Percentiles rank a stretch among this genome's conserved stretches.
Evolutionary conservation across 1,139 yeast species (phyloP).

Genomic region (Schwanniomyces etchellsii): DNA sequence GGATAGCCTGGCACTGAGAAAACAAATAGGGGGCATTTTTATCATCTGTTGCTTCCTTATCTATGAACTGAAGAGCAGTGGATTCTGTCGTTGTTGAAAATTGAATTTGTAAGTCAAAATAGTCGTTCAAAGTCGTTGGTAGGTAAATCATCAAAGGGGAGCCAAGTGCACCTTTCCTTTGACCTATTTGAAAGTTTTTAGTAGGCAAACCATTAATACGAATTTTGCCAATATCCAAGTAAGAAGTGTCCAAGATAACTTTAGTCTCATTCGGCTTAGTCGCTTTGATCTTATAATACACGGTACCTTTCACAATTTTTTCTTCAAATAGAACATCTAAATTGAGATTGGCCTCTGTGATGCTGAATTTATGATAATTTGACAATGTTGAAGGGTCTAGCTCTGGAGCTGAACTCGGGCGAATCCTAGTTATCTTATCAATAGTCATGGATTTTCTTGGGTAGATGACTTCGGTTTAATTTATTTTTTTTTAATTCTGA

Average conservation of each 20-base stretch:
- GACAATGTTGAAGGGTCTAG: constrained; percentile 72
- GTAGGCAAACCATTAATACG: constrained; percentile 15
- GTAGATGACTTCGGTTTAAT: no score
- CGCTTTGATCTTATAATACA: constrained; percentile 16
- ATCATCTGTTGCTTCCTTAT: constrained; percentile 15
- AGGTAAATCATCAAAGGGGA: constrained; percentile 19
- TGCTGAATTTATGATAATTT: constrained; percentile 52
- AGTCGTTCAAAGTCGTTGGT: constrained; percentile 7
- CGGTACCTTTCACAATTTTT: constrained; percentile 23
- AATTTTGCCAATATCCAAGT: constrained; percentile 17
- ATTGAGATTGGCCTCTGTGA: constrained; percentile 27
- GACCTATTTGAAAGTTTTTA: constrained; percentile 13
- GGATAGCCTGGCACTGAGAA: constrained; percentile 41
- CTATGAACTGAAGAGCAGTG: constrained; percentile 35
- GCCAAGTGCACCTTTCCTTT: constrained; percentile 25
- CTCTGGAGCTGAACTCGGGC: neutral
- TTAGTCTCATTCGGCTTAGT: constrained; percentile 5
- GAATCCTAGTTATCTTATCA: neutral
- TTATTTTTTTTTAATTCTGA: no score
- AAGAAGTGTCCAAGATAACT: constrained; percentile 28
- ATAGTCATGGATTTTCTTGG: no score
- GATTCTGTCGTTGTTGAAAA: constrained; percentile 31
- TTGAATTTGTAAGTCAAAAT: constrained; percentile 13
- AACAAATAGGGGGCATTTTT: constrained; percentile 35
- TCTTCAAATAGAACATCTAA: constrained; percentile 24